Conservation (phyloP, 2,329 filamentous ascomycete genomes). For the Fusarium sp. region DNA sequence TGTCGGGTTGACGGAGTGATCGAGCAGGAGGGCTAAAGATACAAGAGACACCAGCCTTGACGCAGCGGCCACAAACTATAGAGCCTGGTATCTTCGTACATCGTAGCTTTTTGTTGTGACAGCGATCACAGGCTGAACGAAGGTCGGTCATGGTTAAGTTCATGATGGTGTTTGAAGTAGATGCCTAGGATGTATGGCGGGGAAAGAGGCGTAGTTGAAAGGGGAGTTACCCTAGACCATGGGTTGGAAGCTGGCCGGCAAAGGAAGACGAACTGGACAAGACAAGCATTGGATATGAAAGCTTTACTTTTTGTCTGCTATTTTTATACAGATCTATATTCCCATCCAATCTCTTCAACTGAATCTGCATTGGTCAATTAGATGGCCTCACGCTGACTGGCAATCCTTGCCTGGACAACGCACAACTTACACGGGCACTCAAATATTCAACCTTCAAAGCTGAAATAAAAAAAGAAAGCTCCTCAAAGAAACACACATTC, state of each 20-base stretch:
- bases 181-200: neutral
- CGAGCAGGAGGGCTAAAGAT: constrained; percentile 57
- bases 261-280: neutral
- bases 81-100: constrained; percentile 56
- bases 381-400: neutral
- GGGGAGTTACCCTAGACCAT: neutral
- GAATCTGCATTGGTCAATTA: neutral
- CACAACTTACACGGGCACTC: neutral
- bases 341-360: neutral
- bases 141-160: constrained; percentile 38
- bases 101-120: constrained; percentile 61
- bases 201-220: neutral
- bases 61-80: constrained; percentile 55
- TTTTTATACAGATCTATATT: neutral
- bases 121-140: constrained; percentile 57
- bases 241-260: neutral
- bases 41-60: constrained; percentile 55
- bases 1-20: constrained; percentile 29
- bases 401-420: neutral
- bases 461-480: neutral
- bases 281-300: neutral
- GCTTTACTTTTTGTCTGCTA: neutral
- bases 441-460: neutral
- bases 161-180: neutral
- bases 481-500: neutral